A percentile compares a stretch with the other conserved stretches of the same genome.
phyloP scores from a whole-genome alignment of 257 asterid genomes.

The Nicotiana attenuata region DNA sequence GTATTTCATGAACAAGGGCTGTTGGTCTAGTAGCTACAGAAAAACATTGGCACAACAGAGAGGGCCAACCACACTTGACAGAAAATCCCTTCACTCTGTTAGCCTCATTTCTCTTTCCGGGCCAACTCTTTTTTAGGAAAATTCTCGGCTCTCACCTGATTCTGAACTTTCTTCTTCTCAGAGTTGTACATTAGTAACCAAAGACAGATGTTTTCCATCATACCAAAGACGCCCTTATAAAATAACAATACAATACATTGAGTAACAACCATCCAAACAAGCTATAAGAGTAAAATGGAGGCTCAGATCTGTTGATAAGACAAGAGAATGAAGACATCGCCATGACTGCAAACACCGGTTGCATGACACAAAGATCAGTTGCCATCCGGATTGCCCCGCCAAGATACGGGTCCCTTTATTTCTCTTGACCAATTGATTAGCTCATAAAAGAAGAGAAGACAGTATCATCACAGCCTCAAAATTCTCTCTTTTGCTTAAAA shows the following conservation, averaged over 20 bases:
- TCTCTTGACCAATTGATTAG: too few relatives aligned
- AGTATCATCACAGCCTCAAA: too few relatives aligned
- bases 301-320: conserved; percentile 7
- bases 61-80: conserved; percentile 29
- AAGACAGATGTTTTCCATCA: too few relatives aligned
- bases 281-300: not conserved
- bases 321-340: not conserved
- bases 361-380: not conserved
- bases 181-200: not conserved
- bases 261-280: too few relatives aligned
- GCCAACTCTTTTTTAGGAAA: not conserved
- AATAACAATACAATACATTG: too few relatives aligned
- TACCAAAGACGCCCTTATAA: too few relatives aligned
- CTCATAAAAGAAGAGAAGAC: too few relatives aligned
- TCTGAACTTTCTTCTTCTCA: too few relatives aligned
- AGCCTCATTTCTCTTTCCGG: not conserved
- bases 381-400: not conserved
- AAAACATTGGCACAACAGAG: conserved; percentile 24
- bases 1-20: too few relatives aligned
- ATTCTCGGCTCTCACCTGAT: too few relatives aligned
- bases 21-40: not conserved
- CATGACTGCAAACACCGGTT: not conserved
- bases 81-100: conserved; percentile 20
- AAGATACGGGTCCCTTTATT: not conserved
- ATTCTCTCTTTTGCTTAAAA: too few relatives aligned